phyloP scores from a whole-genome alignment of 306 rosid genomes.

The Castanospermum australe region DNA sequence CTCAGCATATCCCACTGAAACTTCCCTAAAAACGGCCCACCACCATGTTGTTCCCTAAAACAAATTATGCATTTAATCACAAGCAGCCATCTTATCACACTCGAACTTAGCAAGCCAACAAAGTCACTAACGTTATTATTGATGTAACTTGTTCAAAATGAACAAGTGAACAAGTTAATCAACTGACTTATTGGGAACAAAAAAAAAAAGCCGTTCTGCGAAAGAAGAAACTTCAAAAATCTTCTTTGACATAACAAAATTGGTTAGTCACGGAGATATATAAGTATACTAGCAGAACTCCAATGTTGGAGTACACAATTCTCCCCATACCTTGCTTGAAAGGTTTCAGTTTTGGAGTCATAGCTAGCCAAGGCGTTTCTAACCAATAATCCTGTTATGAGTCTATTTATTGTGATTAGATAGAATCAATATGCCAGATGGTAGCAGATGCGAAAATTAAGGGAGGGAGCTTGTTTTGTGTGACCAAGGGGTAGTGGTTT shows the following conservation, averaged over 20 bases:
- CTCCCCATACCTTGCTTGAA: slow-evolving; percentile 61
- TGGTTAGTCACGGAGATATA: not conserved
- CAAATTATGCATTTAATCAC: not conserved
- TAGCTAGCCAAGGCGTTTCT: slow-evolving; percentile 55
- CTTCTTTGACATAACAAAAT: not conserved
- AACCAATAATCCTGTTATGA: slow-evolving; percentile 24
- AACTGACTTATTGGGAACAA: no score
- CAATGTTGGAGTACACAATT: not conserved
- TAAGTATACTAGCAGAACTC: not conserved
- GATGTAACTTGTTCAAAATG: not conserved
- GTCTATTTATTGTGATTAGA: no score
- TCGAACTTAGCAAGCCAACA: not conserved
- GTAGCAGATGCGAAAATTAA: no score
- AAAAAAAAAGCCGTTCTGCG: no score
- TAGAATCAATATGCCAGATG: no score
- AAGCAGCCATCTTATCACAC: not conserved
- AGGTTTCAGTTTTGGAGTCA: slow-evolving; percentile 46
- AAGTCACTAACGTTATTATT: not conserved
- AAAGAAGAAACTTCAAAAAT: no score
- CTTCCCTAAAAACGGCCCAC: slow-evolving; percentile 45
- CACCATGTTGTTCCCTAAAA: slow-evolving; percentile 46
- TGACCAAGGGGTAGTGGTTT: no score
- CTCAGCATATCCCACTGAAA: slow-evolving; percentile 58
- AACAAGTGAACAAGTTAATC: not conserved
- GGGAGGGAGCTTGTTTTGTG: no score